A percentile compares a stretch with the other conserved stretches of the same genome.
phyloP scores from a whole-genome alignment of 345 rosid species.

The Ceriops tagal region DNA sequence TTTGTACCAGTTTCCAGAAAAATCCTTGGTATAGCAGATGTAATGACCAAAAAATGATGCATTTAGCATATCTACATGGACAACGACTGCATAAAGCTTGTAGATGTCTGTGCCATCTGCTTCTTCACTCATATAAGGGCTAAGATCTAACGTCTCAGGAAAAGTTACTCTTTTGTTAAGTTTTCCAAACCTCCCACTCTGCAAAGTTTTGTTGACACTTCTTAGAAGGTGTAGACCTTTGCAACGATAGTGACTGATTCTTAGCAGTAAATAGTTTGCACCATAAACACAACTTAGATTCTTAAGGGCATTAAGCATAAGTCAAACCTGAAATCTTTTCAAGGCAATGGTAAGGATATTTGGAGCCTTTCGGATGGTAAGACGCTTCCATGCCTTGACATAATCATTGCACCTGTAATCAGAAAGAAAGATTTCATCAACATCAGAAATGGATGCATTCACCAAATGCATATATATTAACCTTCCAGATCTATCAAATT shows the following conservation, averaged over 20 bases:
- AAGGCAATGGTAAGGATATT: slow-evolving; percentile 94
- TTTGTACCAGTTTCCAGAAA: slow-evolving; percentile 74
- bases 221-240: neutral
- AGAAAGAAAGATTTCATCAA: slow-evolving; percentile 2
- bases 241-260: no score
- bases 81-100: slow-evolving; percentile 91
- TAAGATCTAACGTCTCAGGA: slow-evolving; percentile 79
- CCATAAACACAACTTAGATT: slow-evolving; percentile 2
- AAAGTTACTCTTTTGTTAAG: slow-evolving; percentile 88
- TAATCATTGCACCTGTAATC: slow-evolving; percentile 70
- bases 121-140: slow-evolving; percentile 74
- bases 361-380: slow-evolving; percentile 63
- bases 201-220: slow-evolving; percentile 28
- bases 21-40: slow-evolving; percentile 85
- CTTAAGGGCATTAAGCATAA: neutral
- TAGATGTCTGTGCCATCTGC: slow-evolving; percentile 68
- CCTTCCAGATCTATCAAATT: neutral
- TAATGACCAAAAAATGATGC: slow-evolving; percentile 98
- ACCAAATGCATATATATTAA: neutral
- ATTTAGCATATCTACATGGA: slow-evolving; percentile 94
- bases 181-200: slow-evolving; percentile 98
- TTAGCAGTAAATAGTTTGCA: no score
- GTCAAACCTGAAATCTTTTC: slow-evolving; percentile 75
- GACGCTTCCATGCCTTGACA: slow-evolving; percentile 96
- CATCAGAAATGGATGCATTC: neutral